Base-by-base conservation (phyloP, 73 alveolate species). In the Uronychia setigera region DNA sequence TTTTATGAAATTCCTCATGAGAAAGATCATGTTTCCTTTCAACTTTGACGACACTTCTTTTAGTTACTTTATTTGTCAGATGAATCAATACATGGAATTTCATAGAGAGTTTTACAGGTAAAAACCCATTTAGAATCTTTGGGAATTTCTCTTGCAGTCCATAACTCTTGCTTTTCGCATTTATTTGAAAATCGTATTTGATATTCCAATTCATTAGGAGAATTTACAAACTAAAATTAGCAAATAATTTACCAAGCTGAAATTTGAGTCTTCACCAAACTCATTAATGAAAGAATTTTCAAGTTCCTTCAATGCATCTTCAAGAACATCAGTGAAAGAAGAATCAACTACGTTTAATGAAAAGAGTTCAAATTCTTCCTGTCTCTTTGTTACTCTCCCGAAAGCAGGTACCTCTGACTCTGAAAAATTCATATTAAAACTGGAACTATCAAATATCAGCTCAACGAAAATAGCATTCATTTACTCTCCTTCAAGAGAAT, bases 91-190 rank as follows among this genome's bases (percentile, higher is more conserved):
- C 67, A 46, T 5, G 5, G 67, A 19, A 80, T 28, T 13, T 34
- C 79, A 29, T 80, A 80, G 9, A 80, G 46, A n/a, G 86, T 35
- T 1, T 34, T 80, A 14, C 86, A 80, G 27, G 79, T 80, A 46
- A 80, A 80, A 1, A 46, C 58, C 86, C 86, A 80, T 28, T 58
- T 35, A 26, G 27, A 25, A 28, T 80, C 30, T 28, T 58, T 29
- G 1, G 30, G 75, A 31, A 35, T 30, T 26, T 80, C 86, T 28
- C 77, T 80, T 0, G 58, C 86, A 1, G 57, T 58, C 86, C 86
- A 80, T 0, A 80, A 58, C 79, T 80, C 86, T 57, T 80, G 84
- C 75, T 78, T 32, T 19, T 46, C 67, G 67, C 67, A 46, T 11
- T 46, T 19, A 19, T 46, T 46, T 5, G n/a, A 11, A 19, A 46